Evolutionary conservation across 169 alveolate species (phyloP).

Genomic region (Plasmodium knowlesi): DNA sequence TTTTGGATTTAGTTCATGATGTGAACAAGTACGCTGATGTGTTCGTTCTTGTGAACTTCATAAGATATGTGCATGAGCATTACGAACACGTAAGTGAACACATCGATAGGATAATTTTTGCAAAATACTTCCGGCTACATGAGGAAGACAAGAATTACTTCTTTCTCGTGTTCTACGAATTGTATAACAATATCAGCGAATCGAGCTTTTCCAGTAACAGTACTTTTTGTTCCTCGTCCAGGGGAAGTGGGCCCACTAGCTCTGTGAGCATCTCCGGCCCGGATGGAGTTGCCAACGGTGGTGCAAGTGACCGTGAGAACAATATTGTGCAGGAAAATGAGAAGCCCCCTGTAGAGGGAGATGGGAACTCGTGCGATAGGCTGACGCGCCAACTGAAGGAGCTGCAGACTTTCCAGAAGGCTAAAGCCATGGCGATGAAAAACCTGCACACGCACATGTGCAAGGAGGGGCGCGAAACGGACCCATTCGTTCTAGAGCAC

Average conservation of each 20-base stretch:
- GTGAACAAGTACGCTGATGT: conserved; percentile 50
- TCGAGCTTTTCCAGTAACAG: not conserved
- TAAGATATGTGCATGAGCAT: conserved; percentile 11
- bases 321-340: too few relatives aligned
- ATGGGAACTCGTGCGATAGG: not conserved
- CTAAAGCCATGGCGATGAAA: not conserved
- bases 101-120: conserved; percentile 18
- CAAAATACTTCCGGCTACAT: conserved; percentile 39
- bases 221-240: not conserved
- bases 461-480: conserved; percentile 17
- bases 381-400: not conserved
- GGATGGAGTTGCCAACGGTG: too few relatives aligned
- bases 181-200: conserved; percentile 28
- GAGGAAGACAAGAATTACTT: conserved; percentile 61
- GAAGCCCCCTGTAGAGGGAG: too few relatives aligned
- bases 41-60: conserved; percentile 24
- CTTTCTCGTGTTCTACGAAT: conserved; percentile 39
- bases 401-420: not conserved
- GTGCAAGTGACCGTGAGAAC: too few relatives aligned
- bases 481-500: conserved; percentile 5
- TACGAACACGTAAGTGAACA: conserved; percentile 24
- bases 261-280: too few relatives aligned
- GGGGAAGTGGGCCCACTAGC: not conserved
- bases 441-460: not conserved
- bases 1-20: conserved; percentile 17